These are phyloP conservation scores for Cryptococcus sp. DNA, from an alignment of 1,284 basidiomycete genomes.

Conservation along the genomic window DNA sequence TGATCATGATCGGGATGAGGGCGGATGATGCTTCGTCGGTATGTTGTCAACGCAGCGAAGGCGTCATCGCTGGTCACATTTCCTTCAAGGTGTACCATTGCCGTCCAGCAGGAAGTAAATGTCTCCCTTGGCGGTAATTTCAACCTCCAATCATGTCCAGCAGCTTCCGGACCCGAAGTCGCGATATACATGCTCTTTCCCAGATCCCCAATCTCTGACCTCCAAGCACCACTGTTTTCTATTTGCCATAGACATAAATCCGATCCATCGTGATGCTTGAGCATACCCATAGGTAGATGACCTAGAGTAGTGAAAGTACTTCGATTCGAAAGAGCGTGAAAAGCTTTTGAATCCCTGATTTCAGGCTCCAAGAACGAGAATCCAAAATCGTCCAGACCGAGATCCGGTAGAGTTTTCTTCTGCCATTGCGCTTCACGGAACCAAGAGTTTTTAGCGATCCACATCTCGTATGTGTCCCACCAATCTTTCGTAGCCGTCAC, in stretches of 20 bases:
- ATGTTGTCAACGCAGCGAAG: not conserved
- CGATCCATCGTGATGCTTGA: not conserved
- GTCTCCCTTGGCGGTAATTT: not conserved
- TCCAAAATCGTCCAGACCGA: slow-evolving; percentile 3
- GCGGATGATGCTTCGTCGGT: slow-evolving; percentile 2
- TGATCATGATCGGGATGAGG: slow-evolving; percentile 1
- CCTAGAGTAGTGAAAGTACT: slow-evolving; percentile 4
- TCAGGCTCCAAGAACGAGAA: not conserved
- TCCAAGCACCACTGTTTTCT: slow-evolving; percentile 6
- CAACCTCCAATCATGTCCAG: slow-evolving; percentile 1
- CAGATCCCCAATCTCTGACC: slow-evolving; percentile 3
- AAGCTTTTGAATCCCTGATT: not conserved
- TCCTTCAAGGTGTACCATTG: not conserved
- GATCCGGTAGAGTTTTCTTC: not conserved
- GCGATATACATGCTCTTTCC: slow-evolving; percentile 4
- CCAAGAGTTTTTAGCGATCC: slow-evolving; percentile 1
- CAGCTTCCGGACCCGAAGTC: slow-evolving; percentile 1
- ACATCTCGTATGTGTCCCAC: slow-evolving; percentile 2
- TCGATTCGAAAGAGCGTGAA: not conserved
- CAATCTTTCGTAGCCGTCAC: not conserved
- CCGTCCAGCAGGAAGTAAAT: slow-evolving; percentile 1
- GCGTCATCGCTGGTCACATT: not conserved
- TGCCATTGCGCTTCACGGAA: slow-evolving; percentile 7
- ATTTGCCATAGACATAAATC: slow-evolving; percentile 5
- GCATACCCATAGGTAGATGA: slow-evolving; percentile 5